Evolutionary conservation across 768 basidiomycete genomes (phyloP), one percentile per base, ranked within the genome.

Genomic region (Dentipellis fragilis): DNA sequence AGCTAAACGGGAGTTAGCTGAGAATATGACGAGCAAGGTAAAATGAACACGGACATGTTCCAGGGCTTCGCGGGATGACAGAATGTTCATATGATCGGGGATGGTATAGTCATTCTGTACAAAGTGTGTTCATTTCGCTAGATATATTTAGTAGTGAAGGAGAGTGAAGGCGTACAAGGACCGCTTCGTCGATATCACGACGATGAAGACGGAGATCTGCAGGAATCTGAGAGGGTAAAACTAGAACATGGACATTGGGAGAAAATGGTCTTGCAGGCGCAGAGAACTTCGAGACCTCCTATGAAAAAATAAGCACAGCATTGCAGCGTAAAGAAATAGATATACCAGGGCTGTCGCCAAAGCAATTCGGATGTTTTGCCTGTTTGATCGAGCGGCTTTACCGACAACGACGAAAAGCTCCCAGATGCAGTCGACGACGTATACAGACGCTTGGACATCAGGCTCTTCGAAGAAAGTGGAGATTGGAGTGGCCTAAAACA

Each of bases 361-460:
- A 2, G 81, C 89, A 22, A 87, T 69, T 47, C 72, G 74, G 53
- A 92, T 89, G 49, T 82, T 77, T 49, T 67, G 65, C 54, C 83
- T 76, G 36, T 78, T 72, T 34, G 76, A 76, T 52, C 87, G 77
- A n/a, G 85, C 87, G 19, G 79, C 73, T 49, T 69, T 72, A 11
- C 86, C 85, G 12, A 93, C 81, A 29, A 92, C 55, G 16, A 92
- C 78, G 62, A 88, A 92, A 47, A 86, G 71, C 68, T 93, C 90
- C 81, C 88, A 89, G 17, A 82, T 70, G 63, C 86, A 90, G 64
- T 92, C 84, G 38, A 89, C 65, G 49, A 91, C 69, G 61, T 82
- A 84, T 7, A 90, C 78, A 14, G 74, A 78, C 16, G 67, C 66
- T 51, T 75, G 69, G 12, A 75, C 65, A 2, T 65, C 58, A 1